phyloP scores from a whole-genome alignment of 2,329 filamentous ascomycete genomes.

The Hypoxylon sp. region DNA sequence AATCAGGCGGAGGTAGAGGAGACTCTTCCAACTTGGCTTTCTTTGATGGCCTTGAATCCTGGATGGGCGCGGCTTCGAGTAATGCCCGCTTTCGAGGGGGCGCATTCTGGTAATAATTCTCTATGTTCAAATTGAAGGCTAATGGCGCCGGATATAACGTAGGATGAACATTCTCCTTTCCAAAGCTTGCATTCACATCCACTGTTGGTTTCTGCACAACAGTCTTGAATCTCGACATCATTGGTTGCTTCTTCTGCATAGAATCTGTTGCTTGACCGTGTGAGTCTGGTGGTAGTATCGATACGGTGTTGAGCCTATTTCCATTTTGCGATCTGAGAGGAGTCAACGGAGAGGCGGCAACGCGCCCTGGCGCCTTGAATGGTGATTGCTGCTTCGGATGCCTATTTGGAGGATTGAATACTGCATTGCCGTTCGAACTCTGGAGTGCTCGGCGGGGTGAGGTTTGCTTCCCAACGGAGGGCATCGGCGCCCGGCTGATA shows the following conservation, averaged over 20 bases:
- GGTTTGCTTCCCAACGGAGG: constrained; percentile 61
- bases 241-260: constrained; percentile 75
- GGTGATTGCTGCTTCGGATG: constrained; percentile 75
- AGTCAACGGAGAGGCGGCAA: constrained; percentile 71
- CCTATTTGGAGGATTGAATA: constrained; percentile 74
- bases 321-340: constrained; percentile 69
- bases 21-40: constrained; percentile 75
- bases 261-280: constrained; percentile 74
- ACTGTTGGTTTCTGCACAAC: constrained; percentile 68
- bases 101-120: constrained; percentile 67
- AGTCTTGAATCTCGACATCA: constrained; percentile 72
- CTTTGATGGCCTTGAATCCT: constrained; percentile 77
- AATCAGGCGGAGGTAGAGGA: constrained; percentile 76
- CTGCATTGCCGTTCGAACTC: constrained; percentile 71
- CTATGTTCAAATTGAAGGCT: constrained; percentile 65
- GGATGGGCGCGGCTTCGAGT: constrained; percentile 80
- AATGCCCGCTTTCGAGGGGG: constrained; percentile 72
- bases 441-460: constrained; percentile 64
- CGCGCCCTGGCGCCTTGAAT: constrained; percentile 72
- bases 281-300: constrained; percentile 75
- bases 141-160: constrained; percentile 65
- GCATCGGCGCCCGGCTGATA: constrained; percentile 72
- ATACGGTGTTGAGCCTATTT: constrained; percentile 76
- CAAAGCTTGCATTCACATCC: constrained; percentile 59
- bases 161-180: constrained; percentile 72